These are phyloP conservation scores for Ceratonia siliqua DNA, from an alignment of 306 rosid genomes.

Conservation along the genomic window DNA sequence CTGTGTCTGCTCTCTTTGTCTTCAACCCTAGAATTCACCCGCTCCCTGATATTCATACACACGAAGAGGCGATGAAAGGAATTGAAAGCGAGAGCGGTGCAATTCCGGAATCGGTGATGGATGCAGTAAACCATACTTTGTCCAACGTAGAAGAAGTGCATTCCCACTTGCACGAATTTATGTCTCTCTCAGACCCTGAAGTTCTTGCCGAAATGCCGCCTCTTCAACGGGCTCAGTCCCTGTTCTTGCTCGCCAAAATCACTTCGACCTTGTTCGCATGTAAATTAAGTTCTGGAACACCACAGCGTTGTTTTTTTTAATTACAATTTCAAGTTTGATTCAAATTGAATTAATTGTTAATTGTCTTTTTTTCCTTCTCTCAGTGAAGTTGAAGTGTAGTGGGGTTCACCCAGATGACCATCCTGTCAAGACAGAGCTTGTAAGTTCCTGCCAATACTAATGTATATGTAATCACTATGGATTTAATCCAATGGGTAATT, in stretches of 20 bases:
- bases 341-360: slow-evolving; percentile 1
- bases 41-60: background rate
- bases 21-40: background rate
- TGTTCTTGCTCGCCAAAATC: slow-evolving; percentile 66
- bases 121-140: slow-evolving; percentile 60
- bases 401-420: slow-evolving; percentile 81
- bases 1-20: background rate
- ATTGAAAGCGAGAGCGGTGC: slow-evolving; percentile 43
- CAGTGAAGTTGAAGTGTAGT: slow-evolving; percentile 80
- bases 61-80: slow-evolving; percentile 46
- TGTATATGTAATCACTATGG: slow-evolving; percentile 19
- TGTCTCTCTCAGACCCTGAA: slow-evolving; percentile 67
- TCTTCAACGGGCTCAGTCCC: slow-evolving; percentile 78
- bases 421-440: slow-evolving; percentile 79
- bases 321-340: background rate
- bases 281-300: slow-evolving; percentile 16
- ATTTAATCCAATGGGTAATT: slow-evolving; percentile 12
- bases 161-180: slow-evolving; percentile 46
- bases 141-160: slow-evolving; percentile 49
- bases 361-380: slow-evolving; percentile 21
- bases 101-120: slow-evolving; percentile 69
- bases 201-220: slow-evolving; percentile 70
- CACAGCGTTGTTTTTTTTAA: background rate
- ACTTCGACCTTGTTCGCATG: slow-evolving; percentile 68
- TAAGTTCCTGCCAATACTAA: slow-evolving; percentile 41